phyloP scores from a whole-genome alignment of 2,329 filamentous ascomycete genomes.

The Immersiporthe knoxdaviesiana region DNA sequence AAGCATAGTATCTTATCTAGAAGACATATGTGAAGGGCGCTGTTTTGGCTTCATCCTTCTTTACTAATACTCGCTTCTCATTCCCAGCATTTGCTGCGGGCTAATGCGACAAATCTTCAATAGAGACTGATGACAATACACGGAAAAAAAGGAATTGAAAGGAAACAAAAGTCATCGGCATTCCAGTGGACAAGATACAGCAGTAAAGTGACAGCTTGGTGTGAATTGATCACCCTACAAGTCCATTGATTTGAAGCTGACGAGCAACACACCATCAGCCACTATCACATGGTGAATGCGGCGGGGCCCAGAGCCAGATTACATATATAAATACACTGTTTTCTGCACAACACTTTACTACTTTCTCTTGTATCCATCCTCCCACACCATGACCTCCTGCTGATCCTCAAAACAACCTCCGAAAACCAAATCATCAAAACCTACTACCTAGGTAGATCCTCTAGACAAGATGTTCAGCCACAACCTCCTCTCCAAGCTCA shows the following conservation, averaged over 20 bases:
- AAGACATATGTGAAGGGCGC: too few species aligned
- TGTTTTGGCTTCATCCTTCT: too few species aligned
- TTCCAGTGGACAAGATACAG: not conserved
- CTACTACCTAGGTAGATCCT: too few species aligned
- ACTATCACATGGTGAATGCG: not conserved
- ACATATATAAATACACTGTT: not conserved
- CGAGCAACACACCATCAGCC: not conserved
- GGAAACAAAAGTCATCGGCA: not conserved
- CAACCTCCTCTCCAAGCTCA: not conserved
- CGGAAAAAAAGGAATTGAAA: too few species aligned
- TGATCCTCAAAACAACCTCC: not conserved
- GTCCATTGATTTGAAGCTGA: not conserved
- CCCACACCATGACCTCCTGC: not conserved
- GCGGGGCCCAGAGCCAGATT: not conserved
- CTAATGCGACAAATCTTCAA: too few species aligned
- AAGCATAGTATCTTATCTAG: too few species aligned
- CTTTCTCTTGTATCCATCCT: not conserved
- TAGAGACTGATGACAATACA: too few species aligned
- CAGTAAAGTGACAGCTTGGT: not conserved
- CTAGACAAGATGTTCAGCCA: not conserved
- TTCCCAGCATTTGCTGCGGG: too few species aligned
- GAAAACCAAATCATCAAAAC: too few species aligned
- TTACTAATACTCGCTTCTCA: too few species aligned
- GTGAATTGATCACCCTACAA: not conserved
- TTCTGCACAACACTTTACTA: not conserved